These are phyloP conservation scores for Pachyrhizus erosus DNA, from an alignment of 306 rosid species.

Conservation along the genomic window DNA sequence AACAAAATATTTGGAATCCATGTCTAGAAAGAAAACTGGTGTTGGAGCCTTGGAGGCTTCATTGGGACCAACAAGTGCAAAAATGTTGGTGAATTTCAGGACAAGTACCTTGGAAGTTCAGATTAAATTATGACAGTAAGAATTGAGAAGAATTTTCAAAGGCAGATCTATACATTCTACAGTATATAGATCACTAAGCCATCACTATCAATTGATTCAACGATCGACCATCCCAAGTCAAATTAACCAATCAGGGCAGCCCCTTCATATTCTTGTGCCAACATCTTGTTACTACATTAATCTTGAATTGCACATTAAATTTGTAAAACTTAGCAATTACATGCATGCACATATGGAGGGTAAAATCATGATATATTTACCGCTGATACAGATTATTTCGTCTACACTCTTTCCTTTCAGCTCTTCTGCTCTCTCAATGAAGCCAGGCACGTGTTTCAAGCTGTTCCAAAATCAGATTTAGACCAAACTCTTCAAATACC, in stretches of 20 bases:
- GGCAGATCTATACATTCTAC: not conserved
- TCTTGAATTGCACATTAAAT: not conserved
- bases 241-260: not conserved
- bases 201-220: not conserved
- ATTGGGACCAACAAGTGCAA: not conserved
- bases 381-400: conserved; percentile 73
- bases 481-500: not conserved
- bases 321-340: not conserved
- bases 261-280: not conserved
- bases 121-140: conserved; percentile 3
- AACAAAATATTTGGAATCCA: conserved; percentile 15
- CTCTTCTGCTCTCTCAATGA: conserved; percentile 74
- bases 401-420: conserved; percentile 81
- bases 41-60: not conserved
- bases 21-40: not conserved
- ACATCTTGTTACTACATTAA: not conserved
- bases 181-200: not conserved
- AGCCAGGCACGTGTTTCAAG: conserved; percentile 88
- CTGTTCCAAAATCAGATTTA: conserved; percentile 45
- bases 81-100: not conserved
- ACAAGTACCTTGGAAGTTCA: not conserved
- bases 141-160: not conserved
- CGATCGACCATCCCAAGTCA: not conserved
- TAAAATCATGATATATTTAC: conserved; percentile 35
- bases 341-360: not conserved